phyloP scores from a whole-genome alignment of 1,284 basidiomycete genomes.

The Lignosus rhinocerotis region DNA sequence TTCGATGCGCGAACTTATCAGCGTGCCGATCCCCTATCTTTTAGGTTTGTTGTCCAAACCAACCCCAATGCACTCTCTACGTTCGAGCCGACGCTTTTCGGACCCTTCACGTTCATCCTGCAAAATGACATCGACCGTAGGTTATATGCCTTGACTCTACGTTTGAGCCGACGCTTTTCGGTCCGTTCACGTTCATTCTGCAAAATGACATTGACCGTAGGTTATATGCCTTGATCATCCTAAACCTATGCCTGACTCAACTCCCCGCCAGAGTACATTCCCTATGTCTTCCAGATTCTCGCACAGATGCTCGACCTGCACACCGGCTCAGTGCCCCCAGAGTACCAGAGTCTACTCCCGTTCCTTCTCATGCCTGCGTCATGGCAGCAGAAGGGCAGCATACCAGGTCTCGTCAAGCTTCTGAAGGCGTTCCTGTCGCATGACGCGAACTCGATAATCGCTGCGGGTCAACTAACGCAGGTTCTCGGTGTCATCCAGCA shows the following conservation, averaged over 20 bases:
- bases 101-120: conserved; percentile 86
- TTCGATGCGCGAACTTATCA: neutral
- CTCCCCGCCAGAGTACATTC: conserved; percentile 79
- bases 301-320: conserved; percentile 95
- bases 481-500: conserved; percentile 93
- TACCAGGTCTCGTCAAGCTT: conserved; percentile 90
- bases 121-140: conserved; percentile 90
- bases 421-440: conserved; percentile 83
- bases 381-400: conserved; percentile 96
- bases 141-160: conserved; percentile 41
- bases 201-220: conserved; percentile 90
- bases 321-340: conserved; percentile 61
- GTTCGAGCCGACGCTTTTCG: conserved; percentile 86
- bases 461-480: conserved; percentile 72
- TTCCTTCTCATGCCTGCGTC: conserved; percentile 85
- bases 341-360: conserved; percentile 80
- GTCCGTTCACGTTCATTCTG: conserved; percentile 86
- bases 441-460: conserved; percentile 72
- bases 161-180: conserved; percentile 86
- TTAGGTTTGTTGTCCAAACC: conserved; percentile 78
- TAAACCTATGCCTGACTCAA: too few relatives aligned
- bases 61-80: conserved; percentile 64
- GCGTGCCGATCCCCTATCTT: neutral
- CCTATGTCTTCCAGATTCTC: conserved; percentile 96
- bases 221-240: conserved; percentile 34